Conservation (phyloP, 345 rosid species). For the Cardiospermum halicacabum region DNA sequence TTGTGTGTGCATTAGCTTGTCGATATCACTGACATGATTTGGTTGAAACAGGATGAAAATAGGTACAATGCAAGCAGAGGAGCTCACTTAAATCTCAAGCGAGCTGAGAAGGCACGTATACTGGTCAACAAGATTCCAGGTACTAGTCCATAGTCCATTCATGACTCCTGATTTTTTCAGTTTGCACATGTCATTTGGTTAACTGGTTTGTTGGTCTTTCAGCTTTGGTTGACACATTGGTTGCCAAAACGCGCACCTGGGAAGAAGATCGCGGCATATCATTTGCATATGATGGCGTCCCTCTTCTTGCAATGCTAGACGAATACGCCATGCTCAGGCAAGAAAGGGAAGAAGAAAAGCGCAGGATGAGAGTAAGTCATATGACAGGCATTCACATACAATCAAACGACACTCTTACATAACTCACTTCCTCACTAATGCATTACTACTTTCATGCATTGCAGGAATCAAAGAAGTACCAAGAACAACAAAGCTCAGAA, state of each 20-base stretch:
- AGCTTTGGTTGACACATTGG: conserved; percentile 84
- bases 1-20: background rate
- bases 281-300: conserved; percentile 86
- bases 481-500: conserved; percentile 74
- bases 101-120: conserved; percentile 91
- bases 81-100: conserved; percentile 97
- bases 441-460: background rate
- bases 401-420: background rate
- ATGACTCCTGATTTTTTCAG: too few relatives aligned
- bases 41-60: conserved; percentile 80
- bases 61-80: conserved; percentile 97
- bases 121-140: conserved; percentile 97
- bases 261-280: conserved; percentile 64
- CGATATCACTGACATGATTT: conserved; percentile 3
- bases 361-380: conserved; percentile 58
- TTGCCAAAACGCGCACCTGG: conserved; percentile 82
- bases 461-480: conserved; percentile 80
- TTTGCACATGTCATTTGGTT: conserved; percentile 10
- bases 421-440: background rate
- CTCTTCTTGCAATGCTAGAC: conserved; percentile 90
- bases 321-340: conserved; percentile 91
- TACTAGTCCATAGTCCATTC: too few relatives aligned
- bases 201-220: conserved; percentile 11
- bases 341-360: conserved; percentile 94
- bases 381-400: background rate